Percentiles rank a stretch among this genome's conserved stretches.
Evolutionary conservation across 2,329 filamentous ascomycete species (phyloP).

Genomic region (Aspergillus sp.): DNA sequence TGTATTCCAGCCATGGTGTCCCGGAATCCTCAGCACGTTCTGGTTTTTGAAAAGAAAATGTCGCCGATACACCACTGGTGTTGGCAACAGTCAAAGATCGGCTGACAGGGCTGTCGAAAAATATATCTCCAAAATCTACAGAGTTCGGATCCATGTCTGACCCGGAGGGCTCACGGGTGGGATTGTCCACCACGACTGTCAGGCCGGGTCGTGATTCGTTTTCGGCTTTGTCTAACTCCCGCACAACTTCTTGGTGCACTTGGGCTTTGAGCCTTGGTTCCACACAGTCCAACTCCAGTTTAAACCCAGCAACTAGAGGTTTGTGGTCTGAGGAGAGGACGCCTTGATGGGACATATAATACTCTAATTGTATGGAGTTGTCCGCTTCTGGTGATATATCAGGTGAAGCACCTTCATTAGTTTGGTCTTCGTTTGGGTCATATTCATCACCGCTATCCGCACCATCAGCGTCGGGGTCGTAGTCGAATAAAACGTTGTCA

Average conservation of each 20-base stretch:
- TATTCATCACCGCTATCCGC: slow-evolving; percentile 57
- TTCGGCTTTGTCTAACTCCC: slow-evolving; percentile 84
- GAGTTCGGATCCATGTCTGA: slow-evolving; percentile 48
- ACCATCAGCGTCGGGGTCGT: slow-evolving; percentile 78
- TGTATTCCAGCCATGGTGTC: slow-evolving; percentile 68
- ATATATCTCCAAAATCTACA: slow-evolving; percentile 76
- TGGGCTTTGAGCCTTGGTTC: slow-evolving; percentile 80
- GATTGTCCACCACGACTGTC: slow-evolving; percentile 74
- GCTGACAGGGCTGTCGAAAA: slow-evolving; percentile 65
- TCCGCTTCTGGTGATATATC: slow-evolving; percentile 33
- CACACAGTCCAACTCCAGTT: slow-evolving; percentile 80
- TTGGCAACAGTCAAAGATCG: slow-evolving; percentile 83
- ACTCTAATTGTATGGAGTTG: slow-evolving; percentile 56
- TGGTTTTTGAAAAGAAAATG: slow-evolving; percentile 75
- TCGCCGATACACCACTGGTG: slow-evolving; percentile 78
- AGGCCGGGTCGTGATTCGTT: slow-evolving; percentile 84
- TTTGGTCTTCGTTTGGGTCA: slow-evolving; percentile 53
- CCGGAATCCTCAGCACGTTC: slow-evolving; percentile 46
- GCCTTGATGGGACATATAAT: slow-evolving; percentile 85
- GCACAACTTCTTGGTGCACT: slow-evolving; percentile 81
- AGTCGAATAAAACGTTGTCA: slow-evolving; percentile 83
- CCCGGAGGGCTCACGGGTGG: slow-evolving; percentile 35
- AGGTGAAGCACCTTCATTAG: slow-evolving; percentile 42
- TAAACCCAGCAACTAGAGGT: slow-evolving; percentile 80
- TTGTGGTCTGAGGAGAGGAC: slow-evolving; percentile 96